A percentile compares a stretch with the other conserved stretches of the same genome.
Evolutionary conservation across 768 basidiomycete species (phyloP).

Genomic region (Myochromella boudieri): DNA sequence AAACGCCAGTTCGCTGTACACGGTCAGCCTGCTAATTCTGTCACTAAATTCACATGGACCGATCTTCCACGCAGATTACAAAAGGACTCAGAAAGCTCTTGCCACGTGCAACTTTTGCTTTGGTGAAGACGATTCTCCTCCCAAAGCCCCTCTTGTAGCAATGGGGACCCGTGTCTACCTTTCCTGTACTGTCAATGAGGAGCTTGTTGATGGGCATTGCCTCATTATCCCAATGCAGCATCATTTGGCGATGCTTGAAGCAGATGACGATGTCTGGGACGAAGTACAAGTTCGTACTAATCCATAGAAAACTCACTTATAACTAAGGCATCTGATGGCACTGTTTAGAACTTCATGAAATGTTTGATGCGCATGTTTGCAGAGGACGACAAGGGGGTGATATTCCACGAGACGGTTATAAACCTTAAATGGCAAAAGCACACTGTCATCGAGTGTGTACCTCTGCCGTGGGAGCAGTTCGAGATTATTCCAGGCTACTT

Average conservation of each 20-base stretch:
- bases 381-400: slow-evolving; percentile 87
- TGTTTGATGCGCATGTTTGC: slow-evolving; percentile 95
- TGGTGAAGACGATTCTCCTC: slow-evolving; percentile 88
- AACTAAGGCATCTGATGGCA: neutral
- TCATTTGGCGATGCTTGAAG: slow-evolving; percentile 86
- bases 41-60: neutral
- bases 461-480: slow-evolving; percentile 85
- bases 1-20: slow-evolving; percentile 96
- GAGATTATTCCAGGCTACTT: slow-evolving; percentile 92
- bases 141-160: slow-evolving; percentile 85
- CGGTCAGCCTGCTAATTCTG: slow-evolving; percentile 46
- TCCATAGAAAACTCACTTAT: too few species aligned
- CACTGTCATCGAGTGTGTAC: slow-evolving; percentile 91
- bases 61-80: slow-evolving; percentile 69
- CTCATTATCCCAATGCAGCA: slow-evolving; percentile 96
- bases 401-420: slow-evolving; percentile 95
- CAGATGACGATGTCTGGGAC: slow-evolving; percentile 98
- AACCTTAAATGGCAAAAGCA: slow-evolving; percentile 87
- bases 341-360: slow-evolving; percentile 80
- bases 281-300: slow-evolving; percentile 84
- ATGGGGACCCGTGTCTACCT: slow-evolving; percentile 91
- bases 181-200: slow-evolving; percentile 85
- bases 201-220: slow-evolving; percentile 90
- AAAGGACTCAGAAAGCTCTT: slow-evolving; percentile 87
- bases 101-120: slow-evolving; percentile 87